These are phyloP conservation scores for Trichoderma gamsii DNA, from an alignment of 495 filamentous ascomycete species.

Conservation along the genomic window DNA sequence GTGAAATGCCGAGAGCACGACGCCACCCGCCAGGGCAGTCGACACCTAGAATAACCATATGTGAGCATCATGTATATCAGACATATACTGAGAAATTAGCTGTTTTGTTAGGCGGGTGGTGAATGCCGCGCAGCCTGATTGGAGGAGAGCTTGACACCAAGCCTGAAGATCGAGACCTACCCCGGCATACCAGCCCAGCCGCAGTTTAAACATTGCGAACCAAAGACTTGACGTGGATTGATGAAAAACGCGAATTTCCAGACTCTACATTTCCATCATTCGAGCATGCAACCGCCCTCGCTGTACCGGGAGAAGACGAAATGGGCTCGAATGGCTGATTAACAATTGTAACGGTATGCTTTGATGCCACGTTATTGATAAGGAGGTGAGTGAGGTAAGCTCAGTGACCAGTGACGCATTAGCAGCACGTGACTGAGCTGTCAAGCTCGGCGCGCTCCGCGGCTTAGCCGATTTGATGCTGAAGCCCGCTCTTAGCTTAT, in stretches of 20 bases:
- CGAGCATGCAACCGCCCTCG: not conserved
- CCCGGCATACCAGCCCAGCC: constrained; percentile 52
- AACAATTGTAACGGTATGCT: constrained; percentile 11
- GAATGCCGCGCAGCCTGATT: not conserved
- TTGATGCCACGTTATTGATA: constrained; percentile 16
- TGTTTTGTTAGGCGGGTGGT: not conserved
- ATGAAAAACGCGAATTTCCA: constrained; percentile 20
- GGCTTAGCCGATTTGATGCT: not conserved
- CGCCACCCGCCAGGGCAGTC: constrained; percentile 69
- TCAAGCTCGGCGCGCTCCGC: not conserved
- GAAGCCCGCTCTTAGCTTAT: not conserved
- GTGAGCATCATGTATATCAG: not conserved
- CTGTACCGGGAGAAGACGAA: too few species aligned
- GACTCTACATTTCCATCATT: constrained; percentile 26
- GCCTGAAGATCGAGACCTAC: constrained; percentile 34
- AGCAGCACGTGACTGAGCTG: not conserved
- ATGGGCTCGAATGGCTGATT: constrained; percentile 3
- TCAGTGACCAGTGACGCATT: not conserved
- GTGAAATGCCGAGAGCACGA: constrained; percentile 83
- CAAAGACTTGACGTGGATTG: constrained; percentile 16
- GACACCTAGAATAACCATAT: constrained; percentile 50
- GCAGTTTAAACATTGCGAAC: constrained; percentile 37
- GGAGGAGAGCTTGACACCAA: constrained; percentile 16
- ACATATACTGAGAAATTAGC: not conserved
- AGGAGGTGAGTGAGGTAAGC: not conserved